Base-by-base conservation (phyloP, 768 basidiomycete genomes). In the Peribolospora kevripleyi region DNA sequence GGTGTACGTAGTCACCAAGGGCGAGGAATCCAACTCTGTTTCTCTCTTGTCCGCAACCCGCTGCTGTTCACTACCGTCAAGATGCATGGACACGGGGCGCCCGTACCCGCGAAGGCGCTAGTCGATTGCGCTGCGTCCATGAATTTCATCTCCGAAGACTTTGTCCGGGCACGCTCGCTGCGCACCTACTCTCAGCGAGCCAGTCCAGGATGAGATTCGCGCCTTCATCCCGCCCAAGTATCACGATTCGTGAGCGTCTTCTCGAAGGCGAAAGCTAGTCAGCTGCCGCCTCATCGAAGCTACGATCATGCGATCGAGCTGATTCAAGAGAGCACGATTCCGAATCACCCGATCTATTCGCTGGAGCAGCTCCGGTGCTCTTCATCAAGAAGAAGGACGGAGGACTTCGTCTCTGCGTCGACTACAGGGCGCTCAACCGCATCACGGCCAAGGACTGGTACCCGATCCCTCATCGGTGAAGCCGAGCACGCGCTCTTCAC, bases 251-350 rank as follows among this genome's bases (percentile, higher is more conserved):
- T 61, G 45, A 63, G 59, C 39, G 65, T 68, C 8, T 70, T 71
- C 55, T 59, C 57, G 0, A 55, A 62, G 2, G 42, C 49, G 4
- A 54, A 63, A 9, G 64, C 64, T 5, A 60, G 66, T 38, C 60
- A 61, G 9, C 65, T 72, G 1, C 68, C 70, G 2, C 61, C 58
- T 8, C 70, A 71, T 54, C 57, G 61, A 1, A 55, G 59, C 0
- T 71, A 67, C 62, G 70, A 73, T 53, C 62, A 66, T 25, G 58
- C 60, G 5, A 71, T 72, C 52, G 60, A 70, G 25, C 58, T 70
- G 3, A 63, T 64, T 11, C 60, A 64, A 3, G 67, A 61, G 40
- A 59, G 57, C 13, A 55, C 59, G 5, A 66, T 67, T 0, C 61
- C 63, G 0, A 57, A 61, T 6, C 65, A 62, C 14, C 65, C 65